Evolutionary conservation across 192 early-diverging fungal genomes (phyloP).

Genomic region (Linnemannia hyalina): DNA sequence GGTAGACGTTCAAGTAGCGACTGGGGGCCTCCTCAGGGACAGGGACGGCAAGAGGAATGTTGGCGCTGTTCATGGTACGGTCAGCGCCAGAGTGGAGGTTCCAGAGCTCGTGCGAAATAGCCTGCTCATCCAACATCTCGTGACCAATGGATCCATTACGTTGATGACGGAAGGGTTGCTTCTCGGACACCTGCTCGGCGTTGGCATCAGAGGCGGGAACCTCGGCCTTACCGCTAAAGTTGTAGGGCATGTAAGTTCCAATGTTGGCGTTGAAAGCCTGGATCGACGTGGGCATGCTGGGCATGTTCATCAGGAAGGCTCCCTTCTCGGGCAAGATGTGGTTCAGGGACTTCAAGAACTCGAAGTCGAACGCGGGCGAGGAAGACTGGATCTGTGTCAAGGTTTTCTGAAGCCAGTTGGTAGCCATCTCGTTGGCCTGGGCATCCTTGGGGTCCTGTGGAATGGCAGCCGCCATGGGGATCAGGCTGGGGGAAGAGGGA

Average conservation of each 20-base stretch:
- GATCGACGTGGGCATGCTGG: slow-evolving; percentile 54
- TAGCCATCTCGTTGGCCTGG: slow-evolving; percentile 34
- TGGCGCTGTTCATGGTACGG: slow-evolving; percentile 19
- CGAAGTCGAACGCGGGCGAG: slow-evolving; percentile 40
- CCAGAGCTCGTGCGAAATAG: slow-evolving; percentile 45
- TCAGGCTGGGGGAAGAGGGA: slow-evolving; percentile 41
- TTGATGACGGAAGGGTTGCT: slow-evolving; percentile 19
- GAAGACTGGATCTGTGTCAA: slow-evolving; percentile 56
- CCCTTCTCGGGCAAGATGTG: slow-evolving; percentile 55
- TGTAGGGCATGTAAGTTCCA: slow-evolving; percentile 54
- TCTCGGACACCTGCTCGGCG: slow-evolving; percentile 20
- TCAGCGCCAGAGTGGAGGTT: slow-evolving; percentile 33
- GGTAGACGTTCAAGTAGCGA: slow-evolving; percentile 48
- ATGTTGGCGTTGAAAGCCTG: slow-evolving; percentile 54
- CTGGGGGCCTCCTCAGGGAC: slow-evolving; percentile 38
- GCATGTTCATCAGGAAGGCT: slow-evolving; percentile 52
- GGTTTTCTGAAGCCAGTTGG: slow-evolving; percentile 62
- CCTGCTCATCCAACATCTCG: slow-evolving; percentile 45
- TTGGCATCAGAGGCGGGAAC: slow-evolving; percentile 4
- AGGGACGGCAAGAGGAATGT: neutral
- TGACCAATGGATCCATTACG: slow-evolving; percentile 21
- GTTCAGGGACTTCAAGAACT: slow-evolving; percentile 46
- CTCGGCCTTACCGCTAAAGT: slow-evolving; percentile 47
- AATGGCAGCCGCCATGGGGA: slow-evolving; percentile 46
- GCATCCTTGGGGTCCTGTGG: slow-evolving; percentile 48